Evolutionary conservation across 495 filamentous ascomycete genomes (phyloP).

Genomic region (Aspergillus bertholletiae): DNA sequence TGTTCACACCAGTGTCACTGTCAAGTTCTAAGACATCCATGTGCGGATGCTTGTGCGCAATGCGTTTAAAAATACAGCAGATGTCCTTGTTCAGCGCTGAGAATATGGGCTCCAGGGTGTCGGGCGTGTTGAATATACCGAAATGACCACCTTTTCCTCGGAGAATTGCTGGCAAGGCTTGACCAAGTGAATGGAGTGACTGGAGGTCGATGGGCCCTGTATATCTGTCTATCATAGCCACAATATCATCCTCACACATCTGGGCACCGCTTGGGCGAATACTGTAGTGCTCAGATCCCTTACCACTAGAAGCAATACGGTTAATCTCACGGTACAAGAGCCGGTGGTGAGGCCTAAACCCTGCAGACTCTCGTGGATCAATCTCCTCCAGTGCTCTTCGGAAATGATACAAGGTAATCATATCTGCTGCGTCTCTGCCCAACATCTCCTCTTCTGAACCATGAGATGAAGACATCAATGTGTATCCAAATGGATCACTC

Average conservation of each 20-base stretch:
- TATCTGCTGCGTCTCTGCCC: not conserved
- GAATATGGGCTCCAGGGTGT: not conserved
- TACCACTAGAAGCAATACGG: not conserved
- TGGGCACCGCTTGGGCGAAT: not conserved
- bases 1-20: not conserved
- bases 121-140: not conserved
- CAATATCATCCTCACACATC: not conserved
- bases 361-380: not conserved
- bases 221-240: not conserved
- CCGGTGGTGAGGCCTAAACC: not conserved
- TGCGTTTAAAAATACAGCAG: not conserved
- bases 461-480: not conserved
- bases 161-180: not conserved
- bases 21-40: not conserved
- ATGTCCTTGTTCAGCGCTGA: not conserved
- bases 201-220: not conserved
- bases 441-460: not conserved
- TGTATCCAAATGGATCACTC: not conserved
- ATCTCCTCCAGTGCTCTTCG: not conserved
- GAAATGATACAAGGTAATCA: not conserved
- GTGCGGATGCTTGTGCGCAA: not conserved
- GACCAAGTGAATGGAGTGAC: not conserved
- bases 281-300: not conserved
- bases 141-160: not conserved
- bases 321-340: not conserved